A percentile compares a stretch with the other conserved stretches of the same genome.
phyloP scores from a whole-genome alignment of 306 rosid species.

The Canavalia gladiata region DNA sequence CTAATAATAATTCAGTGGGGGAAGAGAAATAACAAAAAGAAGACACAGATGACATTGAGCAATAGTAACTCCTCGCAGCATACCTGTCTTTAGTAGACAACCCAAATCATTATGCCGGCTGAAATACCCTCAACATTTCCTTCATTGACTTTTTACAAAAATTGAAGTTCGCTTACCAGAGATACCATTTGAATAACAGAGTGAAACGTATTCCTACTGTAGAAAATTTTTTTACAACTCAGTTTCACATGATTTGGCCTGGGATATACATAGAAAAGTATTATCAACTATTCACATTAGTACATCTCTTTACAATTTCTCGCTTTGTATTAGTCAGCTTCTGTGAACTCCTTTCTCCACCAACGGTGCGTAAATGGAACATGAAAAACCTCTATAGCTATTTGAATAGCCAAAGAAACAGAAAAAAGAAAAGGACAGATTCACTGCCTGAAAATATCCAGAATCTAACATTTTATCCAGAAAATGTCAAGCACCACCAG shows the following conservation, averaged over 20 bases:
- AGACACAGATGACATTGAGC: no score
- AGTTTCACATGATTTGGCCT: constrained; percentile 33
- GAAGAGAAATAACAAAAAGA: no score
- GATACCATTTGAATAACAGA: constrained; percentile 14
- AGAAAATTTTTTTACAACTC: constrained; percentile 41
- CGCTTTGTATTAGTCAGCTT: constrained; percentile 58
- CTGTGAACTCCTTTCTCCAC: constrained; percentile 53
- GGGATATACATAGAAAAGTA: constrained; percentile 36
- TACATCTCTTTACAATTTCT: constrained; percentile 47
- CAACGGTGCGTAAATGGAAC: constrained; percentile 42
- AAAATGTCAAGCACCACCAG: constrained; percentile 56
- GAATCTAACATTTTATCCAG: constrained; percentile 45
- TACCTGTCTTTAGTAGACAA: no score
- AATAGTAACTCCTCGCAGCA: no score
- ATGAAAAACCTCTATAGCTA: constrained; percentile 38
- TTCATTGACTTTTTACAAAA: not conserved
- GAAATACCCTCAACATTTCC: not conserved
- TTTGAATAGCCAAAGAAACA: constrained; percentile 47
- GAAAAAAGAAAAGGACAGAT: constrained; percentile 38
- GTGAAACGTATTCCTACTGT: constrained; percentile 40
- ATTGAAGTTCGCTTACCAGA: not conserved
- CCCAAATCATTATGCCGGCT: no score
- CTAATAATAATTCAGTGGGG: no score
- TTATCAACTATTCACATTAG: constrained; percentile 49
- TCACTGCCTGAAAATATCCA: constrained; percentile 58